Evolutionary conservation across 768 basidiomycete genomes (phyloP), one percentile per base, ranked within the genome.

Genomic region (Gymnopilus dilepis): DNA sequence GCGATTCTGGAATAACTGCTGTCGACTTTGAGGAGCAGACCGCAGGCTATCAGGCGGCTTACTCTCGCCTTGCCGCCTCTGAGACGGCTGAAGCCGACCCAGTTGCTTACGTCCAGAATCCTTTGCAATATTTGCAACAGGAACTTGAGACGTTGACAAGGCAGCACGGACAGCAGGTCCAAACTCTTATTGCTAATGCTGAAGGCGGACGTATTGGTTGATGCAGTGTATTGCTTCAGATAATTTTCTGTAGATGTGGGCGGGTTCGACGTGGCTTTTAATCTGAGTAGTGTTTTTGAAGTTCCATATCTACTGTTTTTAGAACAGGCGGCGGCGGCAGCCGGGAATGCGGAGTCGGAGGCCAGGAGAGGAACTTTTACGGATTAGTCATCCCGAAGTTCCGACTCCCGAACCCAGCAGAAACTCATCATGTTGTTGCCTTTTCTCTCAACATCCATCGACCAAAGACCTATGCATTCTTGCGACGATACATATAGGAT

Each of bases 41-140:
- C 1, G 90, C 90, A 6, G 93, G 95, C 0, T 98, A 98, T 75
- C 97, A 99, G 70, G 93, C 94, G 0, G 92, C 94, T 4, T 99
- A 96, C 77, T 95, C 95, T 54, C 86, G 91, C 34, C 83, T 98
- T 17, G 96, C 95, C 0, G 92, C 97, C 1, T 89, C 90, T 1
- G 91, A 92, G 65, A 76, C 74, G 1, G 73, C 73, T 0, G 78
- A 81, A 41, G 74, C 71, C 0, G 92, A 94, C 71, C 87, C 88
- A 0, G 85, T 89, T 9, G 82, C 76, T 11, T 85, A 88, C 67
- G 81, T 88, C 2, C 76, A 74, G 19, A 80, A 90, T 65, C 83
- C 86, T n/a, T 75, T 81, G 47, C 78, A 77, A 47, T 88, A 80
- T 62, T 72, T 88, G 22, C 80, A 84, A 0, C 78, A 80, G 60